Percentiles rank a stretch among this genome's conserved stretches.
Evolutionary conservation across 345 rosid species (phyloP).

Genomic region (Combretum micranthum): DNA sequence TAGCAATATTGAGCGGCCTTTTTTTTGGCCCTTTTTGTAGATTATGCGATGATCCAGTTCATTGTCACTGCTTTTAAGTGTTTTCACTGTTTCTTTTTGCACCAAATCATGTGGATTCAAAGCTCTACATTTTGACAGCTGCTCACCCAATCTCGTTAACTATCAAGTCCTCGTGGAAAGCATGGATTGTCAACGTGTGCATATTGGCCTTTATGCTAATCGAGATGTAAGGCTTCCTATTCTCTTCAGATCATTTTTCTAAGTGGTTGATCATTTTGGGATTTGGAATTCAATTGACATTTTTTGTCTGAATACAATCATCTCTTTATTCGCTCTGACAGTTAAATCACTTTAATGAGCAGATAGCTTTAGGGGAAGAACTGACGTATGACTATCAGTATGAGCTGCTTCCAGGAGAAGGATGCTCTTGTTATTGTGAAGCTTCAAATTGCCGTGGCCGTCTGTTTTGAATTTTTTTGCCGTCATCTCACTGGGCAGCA

Average conservation of each 20-base stretch:
- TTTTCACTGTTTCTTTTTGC: too few relatives aligned
- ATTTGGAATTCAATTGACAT: neutral
- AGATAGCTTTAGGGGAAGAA: constrained; percentile 95
- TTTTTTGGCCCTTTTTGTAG: too few relatives aligned
- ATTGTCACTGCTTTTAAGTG: too few relatives aligned
- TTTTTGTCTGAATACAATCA: neutral
- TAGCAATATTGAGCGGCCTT: too few relatives aligned
- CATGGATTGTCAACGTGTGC: constrained; percentile 75
- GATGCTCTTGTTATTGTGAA: constrained; percentile 63
- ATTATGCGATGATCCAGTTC: too few relatives aligned
- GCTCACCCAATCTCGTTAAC: constrained; percentile 75
- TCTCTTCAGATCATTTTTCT: constrained; percentile 1
- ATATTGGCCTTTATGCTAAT: constrained; percentile 86
- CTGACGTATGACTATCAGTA: constrained; percentile 58
- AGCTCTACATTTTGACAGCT: constrained; percentile 35
- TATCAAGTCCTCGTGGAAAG: constrained; percentile 85
- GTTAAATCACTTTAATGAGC: constrained; percentile 21
- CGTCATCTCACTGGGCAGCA: too few relatives aligned
- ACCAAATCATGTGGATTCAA: neutral
- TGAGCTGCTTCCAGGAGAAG: constrained; percentile 47
- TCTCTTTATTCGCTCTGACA: constrained; percentile 1
- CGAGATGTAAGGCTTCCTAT: constrained; percentile 55
- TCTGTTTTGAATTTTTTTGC: constrained; percentile 24
- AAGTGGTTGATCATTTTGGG: constrained; percentile 1
- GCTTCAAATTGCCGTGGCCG: constrained; percentile 60